Evolutionary conservation across 495 filamentous ascomycete genomes (phyloP), one percentile per base, ranked within the genome.

Genomic region (Amniculicola lignicola): DNA sequence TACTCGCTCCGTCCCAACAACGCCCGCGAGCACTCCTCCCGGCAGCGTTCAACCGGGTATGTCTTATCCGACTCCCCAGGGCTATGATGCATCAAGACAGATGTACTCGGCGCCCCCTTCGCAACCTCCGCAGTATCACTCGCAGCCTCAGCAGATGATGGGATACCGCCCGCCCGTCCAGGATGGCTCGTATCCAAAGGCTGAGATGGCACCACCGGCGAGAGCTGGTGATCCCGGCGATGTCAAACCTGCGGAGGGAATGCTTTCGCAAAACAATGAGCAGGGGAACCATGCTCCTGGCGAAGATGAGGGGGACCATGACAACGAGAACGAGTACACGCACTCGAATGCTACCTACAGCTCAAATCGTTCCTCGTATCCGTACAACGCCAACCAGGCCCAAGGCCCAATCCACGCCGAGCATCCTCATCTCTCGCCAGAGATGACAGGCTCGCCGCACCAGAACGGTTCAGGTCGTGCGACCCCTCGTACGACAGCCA

Each of bases 1-100:
- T 22, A 77, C 86, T 39, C 87, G 90, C 40, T 95, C 91, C 36
- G 88, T 96, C 77, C 93, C 92, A 7, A 90, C 87, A 24, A 96
- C 94, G 5, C 93, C 94, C 57, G 87, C 93, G 9, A 95, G 90
- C 7, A 97, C 93, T 1, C 93, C 93, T 0, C 93, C 93, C 0
- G 92, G 88, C 3, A n/a, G 25, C 82, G 74, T 77, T 79, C 28
- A 74, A 91, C 47, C 57, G 51, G 83, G 80, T 56, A 87, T 95
- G 79, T 88, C 77, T 24, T 91, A 90, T 35, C 85, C 84, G 48
- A 78, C 70, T 10, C 81, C 82, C 45, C 83, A 90, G 48, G 73
- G 82, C 4, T 94, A 94, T 57, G 89, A 95, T 51, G 82, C 64
- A 64, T 80, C 83, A n/a, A 81, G 89, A 54, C 82, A 83, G 19